phyloP scores from a whole-genome alignment of 2,329 filamentous ascomycete genomes.

The Beauveria australis region DNA sequence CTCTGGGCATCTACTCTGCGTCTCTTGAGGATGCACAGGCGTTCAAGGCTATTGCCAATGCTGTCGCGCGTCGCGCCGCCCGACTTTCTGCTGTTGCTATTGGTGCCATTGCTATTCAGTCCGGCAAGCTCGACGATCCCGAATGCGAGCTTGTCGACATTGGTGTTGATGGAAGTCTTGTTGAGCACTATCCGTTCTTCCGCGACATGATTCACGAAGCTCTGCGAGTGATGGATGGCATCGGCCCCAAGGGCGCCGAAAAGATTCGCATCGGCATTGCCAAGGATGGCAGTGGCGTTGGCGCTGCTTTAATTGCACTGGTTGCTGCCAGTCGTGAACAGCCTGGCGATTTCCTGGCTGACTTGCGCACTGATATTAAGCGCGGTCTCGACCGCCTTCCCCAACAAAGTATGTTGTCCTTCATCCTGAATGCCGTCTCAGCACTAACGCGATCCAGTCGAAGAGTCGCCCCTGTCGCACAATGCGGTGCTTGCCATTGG shows the following conservation, averaged over 20 bases:
- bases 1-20: slow-evolving; percentile 67
- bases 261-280: slow-evolving; percentile 91
- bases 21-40: slow-evolving; percentile 79
- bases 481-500: slow-evolving; percentile 26
- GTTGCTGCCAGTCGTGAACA: slow-evolving; percentile 66
- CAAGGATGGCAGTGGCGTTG: slow-evolving; percentile 80
- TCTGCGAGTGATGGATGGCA: slow-evolving; percentile 64
- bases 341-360: slow-evolving; percentile 33
- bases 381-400: slow-evolving; percentile 26
- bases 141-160: slow-evolving; percentile 73
- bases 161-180: slow-evolving; percentile 87
- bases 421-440: neutral
- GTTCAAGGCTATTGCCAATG: slow-evolving; percentile 73
- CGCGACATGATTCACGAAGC: slow-evolving; percentile 81
- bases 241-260: slow-evolving; percentile 71
- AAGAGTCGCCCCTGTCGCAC: slow-evolving; percentile 23
- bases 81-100: slow-evolving; percentile 82
- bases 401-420: slow-evolving; percentile 21
- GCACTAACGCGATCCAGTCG: slow-evolving; percentile 15
- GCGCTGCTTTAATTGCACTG: slow-evolving; percentile 87
- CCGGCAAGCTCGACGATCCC: slow-evolving; percentile 57
- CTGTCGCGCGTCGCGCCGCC: slow-evolving; percentile 82
- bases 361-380: slow-evolving; percentile 32
- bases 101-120: slow-evolving; percentile 73
- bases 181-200: slow-evolving; percentile 94